Percentiles rank a stretch among this genome's conserved stretches.
These are phyloP conservation scores for carrot (Daucus carota) DNA, from an alignment of 129 eudicot genomes.

Conservation along the genomic window DNA sequence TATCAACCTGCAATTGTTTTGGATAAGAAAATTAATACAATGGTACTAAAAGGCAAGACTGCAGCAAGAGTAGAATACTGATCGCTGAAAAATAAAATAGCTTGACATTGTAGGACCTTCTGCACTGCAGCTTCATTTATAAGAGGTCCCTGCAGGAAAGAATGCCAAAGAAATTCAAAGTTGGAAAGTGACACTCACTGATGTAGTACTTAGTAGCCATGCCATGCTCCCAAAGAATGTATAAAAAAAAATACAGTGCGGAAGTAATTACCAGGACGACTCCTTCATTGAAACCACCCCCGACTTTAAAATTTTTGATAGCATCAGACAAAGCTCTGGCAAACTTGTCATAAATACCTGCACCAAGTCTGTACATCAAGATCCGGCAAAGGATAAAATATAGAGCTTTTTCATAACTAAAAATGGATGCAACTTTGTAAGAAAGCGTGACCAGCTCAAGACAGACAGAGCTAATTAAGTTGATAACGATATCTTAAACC, in stretches of 20 bases:
- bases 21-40: background rate
- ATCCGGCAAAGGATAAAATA: background rate
- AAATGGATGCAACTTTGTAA: background rate
- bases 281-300: conserved; percentile 83
- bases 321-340: conserved; percentile 59
- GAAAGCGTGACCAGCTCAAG: background rate
- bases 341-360: conserved; percentile 89
- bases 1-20: conserved; percentile 51
- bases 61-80: background rate
- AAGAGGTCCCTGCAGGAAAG: conserved; percentile 73
- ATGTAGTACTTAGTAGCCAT: too few species aligned
- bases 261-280: conserved; percentile 57
- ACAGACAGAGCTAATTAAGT: background rate
- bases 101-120: conserved; percentile 43
- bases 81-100: background rate
- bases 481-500: background rate
- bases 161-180: background rate
- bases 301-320: conserved; percentile 74
- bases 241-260: background rate
- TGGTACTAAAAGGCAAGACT: background rate
- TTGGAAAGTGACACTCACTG: background rate
- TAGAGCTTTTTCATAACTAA: background rate
- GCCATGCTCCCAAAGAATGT: background rate
- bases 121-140: conserved; percentile 84
- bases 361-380: conserved; percentile 6